phyloP scores from a whole-genome alignment of 495 filamentous ascomycete genomes.

The Astrothelium macrocarpum region DNA sequence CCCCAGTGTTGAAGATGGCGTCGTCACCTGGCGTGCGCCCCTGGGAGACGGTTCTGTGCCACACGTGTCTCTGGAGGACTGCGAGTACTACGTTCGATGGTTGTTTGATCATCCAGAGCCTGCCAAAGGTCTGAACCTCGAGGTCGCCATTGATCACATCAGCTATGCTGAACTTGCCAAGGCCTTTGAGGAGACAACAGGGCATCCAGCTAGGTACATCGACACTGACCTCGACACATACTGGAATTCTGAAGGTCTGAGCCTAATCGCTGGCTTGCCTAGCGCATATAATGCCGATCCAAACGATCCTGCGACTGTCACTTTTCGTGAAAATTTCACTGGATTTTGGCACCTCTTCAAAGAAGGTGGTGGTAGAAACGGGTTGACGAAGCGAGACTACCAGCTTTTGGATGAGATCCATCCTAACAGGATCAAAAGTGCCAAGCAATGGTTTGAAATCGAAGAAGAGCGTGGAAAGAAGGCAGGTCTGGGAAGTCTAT shows the following conservation, averaged over 20 bases:
- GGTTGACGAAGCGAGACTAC: conserved; percentile 41
- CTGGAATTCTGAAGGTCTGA: conserved; percentile 22
- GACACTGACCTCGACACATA: conserved; percentile 38
- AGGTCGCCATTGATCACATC: conserved; percentile 42
- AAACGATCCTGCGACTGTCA: conserved; percentile 38
- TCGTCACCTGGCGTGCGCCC: conserved; percentile 39
- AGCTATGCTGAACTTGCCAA: conserved; percentile 37
- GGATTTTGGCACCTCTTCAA: conserved; percentile 44
- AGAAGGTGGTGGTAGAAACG: conserved; percentile 33
- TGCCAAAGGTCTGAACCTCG: conserved; percentile 43
- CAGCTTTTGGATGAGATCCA: conserved; percentile 43
- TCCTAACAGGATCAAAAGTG: conserved; percentile 39
- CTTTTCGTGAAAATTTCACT: conserved; percentile 41
- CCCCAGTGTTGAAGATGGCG: conserved; percentile 33
- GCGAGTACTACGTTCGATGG: conserved; percentile 45
- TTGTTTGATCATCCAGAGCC: conserved; percentile 43
- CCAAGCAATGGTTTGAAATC: conserved; percentile 41
- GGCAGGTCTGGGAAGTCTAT: conserved; percentile 8
- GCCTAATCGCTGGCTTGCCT: conserved; percentile 15
- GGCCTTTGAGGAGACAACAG: conserved; percentile 46
- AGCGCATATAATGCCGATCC: conserved; percentile 36
- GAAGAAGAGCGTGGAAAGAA: conserved; percentile 31
- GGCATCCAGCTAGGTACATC: conserved; percentile 38
- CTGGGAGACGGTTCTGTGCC: conserved; percentile 37
- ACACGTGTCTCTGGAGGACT: conserved; percentile 44